Base-by-base conservation (phyloP, 371 early-diverging fungal species). In the Mortierella sp. region DNA sequence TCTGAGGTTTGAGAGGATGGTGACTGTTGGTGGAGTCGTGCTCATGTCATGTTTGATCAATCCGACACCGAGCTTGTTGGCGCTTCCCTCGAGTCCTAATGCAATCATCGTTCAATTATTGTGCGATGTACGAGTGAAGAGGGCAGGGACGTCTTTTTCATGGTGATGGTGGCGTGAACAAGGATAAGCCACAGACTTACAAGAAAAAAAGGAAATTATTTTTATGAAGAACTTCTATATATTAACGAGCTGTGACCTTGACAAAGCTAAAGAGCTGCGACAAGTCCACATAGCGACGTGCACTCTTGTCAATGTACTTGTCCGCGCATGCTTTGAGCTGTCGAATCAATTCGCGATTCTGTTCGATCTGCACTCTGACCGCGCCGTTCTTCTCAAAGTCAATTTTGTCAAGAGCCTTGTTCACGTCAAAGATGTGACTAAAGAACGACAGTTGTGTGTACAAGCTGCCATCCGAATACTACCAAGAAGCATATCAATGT, bases 41-140 rank as follows among this genome's bases (percentile, higher is more conserved):
- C 47, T 58, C 75, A 85, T 73, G 82, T 82, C 78, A 78, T 98
- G 97, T 47, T 87, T 84, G 56, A 99, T 93, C 66, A 99, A 93
- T 6, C 99, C 99, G 21, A 99, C 90, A 31, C 99, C 99, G 31
- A 99, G 85, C 82, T 99, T 99, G 88, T 99, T 99, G 41, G 99
- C 99, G 21, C 97, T 96, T 19, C 99, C 99, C 87, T 99, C 99
- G 48, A 98, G 87, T 9, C 95, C 95, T 55, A 94, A 79, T 24
- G 92, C 87, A 57, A 92, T 83, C 52, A 90, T 81, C 32, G 80
- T 56, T 24, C 37, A 34, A 14, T 34, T 7, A n/a, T n/a, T n/a
- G n/a, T n/a, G n/a, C n/a, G n/a, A n/a, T n/a, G n/a, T n/a, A n/a
- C n/a, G n/a, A n/a, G n/a, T n/a, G n/a, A n/a, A n/a, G n/a, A n/a